These are phyloP conservation scores for Nephelium lappaceum DNA, from an alignment of 345 rosid genomes.

Conservation along the genomic window DNA sequence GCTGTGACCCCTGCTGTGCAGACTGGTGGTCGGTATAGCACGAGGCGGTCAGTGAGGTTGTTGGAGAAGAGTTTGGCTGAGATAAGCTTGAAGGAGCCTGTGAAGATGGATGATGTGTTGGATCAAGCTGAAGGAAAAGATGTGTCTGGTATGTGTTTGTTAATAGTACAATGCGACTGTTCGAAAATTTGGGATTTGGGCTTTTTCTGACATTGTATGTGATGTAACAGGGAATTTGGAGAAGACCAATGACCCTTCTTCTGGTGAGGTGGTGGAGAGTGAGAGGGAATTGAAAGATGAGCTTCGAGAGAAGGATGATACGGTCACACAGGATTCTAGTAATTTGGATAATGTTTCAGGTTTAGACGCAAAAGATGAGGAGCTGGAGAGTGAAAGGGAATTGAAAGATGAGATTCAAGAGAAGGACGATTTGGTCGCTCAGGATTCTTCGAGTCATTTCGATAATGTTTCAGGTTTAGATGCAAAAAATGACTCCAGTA, in stretches of 20 bases:
- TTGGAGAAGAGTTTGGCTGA: slow-evolving; percentile 62
- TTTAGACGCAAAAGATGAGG: slow-evolving; percentile 21
- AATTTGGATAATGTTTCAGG: slow-evolving; percentile 18
- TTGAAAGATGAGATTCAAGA: no score
- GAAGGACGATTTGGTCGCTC: no score
- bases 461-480: no score
- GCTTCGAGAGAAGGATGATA: slow-evolving; percentile 16
- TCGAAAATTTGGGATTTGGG: neutral
- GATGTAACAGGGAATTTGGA: slow-evolving; percentile 19
- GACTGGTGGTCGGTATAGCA: slow-evolving; percentile 51
- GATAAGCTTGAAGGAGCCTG: slow-evolving; percentile 47
- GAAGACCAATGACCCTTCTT: slow-evolving; percentile 16
- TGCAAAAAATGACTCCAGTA: neutral
- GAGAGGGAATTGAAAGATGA: slow-evolving; percentile 28
- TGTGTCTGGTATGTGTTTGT: slow-evolving; percentile 39
- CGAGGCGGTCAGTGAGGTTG: slow-evolving; percentile 71
- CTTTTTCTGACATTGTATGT: slow-evolving; percentile 8
- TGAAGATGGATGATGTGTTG: slow-evolving; percentile 32
- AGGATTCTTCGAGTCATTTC: no score
- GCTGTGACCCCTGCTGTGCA: slow-evolving; percentile 37
- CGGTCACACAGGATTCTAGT: neutral
- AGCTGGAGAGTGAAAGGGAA: no score
- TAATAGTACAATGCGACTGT: neutral
- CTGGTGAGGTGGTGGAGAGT: slow-evolving; percentile 29
- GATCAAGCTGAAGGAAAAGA: slow-evolving; percentile 28